Conservation (phyloP, 768 basidiomycete genomes). For the Rhodotorula taiwanensis region DNA sequence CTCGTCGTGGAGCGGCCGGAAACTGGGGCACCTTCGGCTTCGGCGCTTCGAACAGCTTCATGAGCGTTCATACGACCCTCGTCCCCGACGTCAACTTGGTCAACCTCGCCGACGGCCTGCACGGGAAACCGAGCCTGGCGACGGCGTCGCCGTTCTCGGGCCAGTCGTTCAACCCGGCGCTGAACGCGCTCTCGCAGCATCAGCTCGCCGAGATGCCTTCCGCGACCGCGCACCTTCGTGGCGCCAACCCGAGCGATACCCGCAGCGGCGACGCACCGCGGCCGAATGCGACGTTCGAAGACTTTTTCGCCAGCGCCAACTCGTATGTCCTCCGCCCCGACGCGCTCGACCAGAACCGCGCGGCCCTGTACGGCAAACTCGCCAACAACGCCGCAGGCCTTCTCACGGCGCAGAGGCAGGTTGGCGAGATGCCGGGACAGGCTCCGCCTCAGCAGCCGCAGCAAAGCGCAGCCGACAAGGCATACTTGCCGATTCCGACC, state of each 20-base stretch:
- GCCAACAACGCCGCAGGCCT: conserved; percentile 39
- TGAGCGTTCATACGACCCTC: conserved; percentile 34
- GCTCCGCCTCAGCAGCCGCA: background rate
- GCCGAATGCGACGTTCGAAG: conserved; percentile 21
- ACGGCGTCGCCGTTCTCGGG: background rate
- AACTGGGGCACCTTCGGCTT: conserved; percentile 18
- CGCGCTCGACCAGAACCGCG: conserved; percentile 34
- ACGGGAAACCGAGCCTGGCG: conserved; percentile 3
- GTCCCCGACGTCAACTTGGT: conserved; percentile 21
- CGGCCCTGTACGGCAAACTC: conserved; percentile 39
- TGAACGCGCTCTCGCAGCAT: conserved; percentile 20
- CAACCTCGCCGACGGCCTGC: conserved; percentile 15
- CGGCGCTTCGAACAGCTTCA: conserved; percentile 15
- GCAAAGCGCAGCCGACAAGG: background rate
- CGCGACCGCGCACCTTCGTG: conserved; percentile 36
- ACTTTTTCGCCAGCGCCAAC: conserved; percentile 40
- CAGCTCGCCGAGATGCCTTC: conserved; percentile 30
- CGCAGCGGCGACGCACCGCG: background rate
- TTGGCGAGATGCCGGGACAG: background rate
- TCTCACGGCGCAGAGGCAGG: conserved; percentile 17
- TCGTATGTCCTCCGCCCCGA: conserved; percentile 36
- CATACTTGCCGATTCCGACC: conserved; percentile 15
- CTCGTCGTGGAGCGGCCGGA: background rate
- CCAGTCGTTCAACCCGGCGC: conserved; percentile 34
- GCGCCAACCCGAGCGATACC: background rate